A percentile compares a stretch with the other conserved stretches of the same genome.
phyloP scores from a whole-genome alignment of 2,329 filamentous ascomycete genomes.

The Diaporthe australafricana region DNA sequence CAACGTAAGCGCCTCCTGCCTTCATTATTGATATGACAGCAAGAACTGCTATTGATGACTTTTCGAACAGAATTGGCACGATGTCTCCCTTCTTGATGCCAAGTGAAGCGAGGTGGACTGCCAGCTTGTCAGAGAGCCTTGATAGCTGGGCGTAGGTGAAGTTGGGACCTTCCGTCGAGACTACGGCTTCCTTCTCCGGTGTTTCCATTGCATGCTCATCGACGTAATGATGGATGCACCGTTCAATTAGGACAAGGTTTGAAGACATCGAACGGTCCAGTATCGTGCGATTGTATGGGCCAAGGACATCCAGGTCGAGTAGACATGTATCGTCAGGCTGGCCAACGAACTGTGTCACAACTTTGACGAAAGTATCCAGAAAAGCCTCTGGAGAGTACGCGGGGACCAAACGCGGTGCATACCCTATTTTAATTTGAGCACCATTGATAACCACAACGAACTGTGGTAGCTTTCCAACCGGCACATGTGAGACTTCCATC shows the following conservation, averaged over 20 bases:
- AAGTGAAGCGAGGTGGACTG: not conserved
- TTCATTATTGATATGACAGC: not conserved
- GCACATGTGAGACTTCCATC: not conserved
- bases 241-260: not conserved
- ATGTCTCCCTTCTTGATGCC: not conserved
- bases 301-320: not conserved
- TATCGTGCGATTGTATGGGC: not conserved
- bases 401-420: not conserved
- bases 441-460: not conserved
- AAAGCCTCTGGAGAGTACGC: not conserved
- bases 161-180: not conserved
- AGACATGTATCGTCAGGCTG: not conserved
- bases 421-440: not conserved
- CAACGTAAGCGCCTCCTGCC: not conserved
- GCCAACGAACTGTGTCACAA: not conserved
- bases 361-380: not conserved
- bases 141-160: not conserved
- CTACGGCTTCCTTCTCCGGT: not conserved
- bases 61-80: not conserved
- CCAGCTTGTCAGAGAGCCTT: not conserved
- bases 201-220: not conserved
- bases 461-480: not conserved
- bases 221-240: not conserved
- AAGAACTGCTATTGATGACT: not conserved
- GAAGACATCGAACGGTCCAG: not conserved